Conservation (phyloP, 2,329 filamentous ascomycete species). For the Ophiostoma quercus region DNA sequence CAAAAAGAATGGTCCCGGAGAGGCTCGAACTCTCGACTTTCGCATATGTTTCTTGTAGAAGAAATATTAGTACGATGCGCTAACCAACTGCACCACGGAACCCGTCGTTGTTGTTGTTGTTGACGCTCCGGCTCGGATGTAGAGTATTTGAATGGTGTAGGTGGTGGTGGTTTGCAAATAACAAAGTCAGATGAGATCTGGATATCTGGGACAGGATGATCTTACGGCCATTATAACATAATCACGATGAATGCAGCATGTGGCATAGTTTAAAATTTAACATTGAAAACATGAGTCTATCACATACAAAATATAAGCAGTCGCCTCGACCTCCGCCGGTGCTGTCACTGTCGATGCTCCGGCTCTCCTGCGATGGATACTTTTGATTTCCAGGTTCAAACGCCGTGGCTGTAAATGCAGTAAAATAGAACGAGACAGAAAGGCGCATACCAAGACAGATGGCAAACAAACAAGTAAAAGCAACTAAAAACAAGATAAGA, state of each 20-base stretch:
- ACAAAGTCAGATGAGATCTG: no score
- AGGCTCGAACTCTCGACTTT: slow-evolving; percentile 17
- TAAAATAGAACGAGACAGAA: not conserved
- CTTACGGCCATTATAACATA: not conserved
- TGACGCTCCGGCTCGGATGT: not conserved
- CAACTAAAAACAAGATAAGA: not conserved
- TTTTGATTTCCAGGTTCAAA: slow-evolving; percentile 19
- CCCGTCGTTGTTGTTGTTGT: not conserved
- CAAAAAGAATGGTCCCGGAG: slow-evolving; percentile 15
- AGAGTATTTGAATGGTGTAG: not conserved
- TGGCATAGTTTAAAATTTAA: no score
- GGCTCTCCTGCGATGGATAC: not conserved
- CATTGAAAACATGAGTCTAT: not conserved
- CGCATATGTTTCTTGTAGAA: slow-evolving; percentile 9
- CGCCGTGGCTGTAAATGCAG: slow-evolving; percentile 22
- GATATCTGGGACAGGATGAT: no score
- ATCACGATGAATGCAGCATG: not conserved
- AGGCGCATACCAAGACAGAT: not conserved
- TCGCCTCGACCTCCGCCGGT: not conserved
- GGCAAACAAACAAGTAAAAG: not conserved
- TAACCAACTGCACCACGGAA: slow-evolving; percentile 17
- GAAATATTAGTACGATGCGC: slow-evolving; percentile 17
- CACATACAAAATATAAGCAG: not conserved
- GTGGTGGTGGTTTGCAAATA: no score
- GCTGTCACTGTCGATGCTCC: slow-evolving; percentile 1